Evolutionary conservation across 2,329 filamentous ascomycete genomes (phyloP).

Genomic region (Fusarium torreyae): DNA sequence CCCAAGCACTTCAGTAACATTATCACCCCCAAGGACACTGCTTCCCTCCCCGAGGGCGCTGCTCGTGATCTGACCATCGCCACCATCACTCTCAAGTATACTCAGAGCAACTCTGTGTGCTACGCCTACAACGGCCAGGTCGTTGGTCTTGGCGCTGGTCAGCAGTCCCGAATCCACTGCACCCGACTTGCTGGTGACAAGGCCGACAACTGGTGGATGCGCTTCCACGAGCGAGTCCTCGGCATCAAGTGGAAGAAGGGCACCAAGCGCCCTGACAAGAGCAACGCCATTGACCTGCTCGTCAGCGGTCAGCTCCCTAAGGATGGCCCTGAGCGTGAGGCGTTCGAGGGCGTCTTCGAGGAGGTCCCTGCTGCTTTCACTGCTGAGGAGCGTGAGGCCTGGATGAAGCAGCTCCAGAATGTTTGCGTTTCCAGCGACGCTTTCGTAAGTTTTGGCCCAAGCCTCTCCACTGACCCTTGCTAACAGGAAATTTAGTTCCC

Average conservation of each 20-base stretch:
- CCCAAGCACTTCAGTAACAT: constrained; percentile 88
- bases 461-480: constrained; percentile 1
- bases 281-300: constrained; percentile 96
- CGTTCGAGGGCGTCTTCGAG: constrained; percentile 92
- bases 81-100: constrained; percentile 98
- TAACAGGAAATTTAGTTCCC: constrained; percentile 77
- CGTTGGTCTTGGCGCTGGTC: constrained; percentile 93
- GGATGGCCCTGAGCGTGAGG: constrained; percentile 84
- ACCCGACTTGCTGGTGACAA: constrained; percentile 97
- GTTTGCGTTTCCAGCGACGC: constrained; percentile 95
- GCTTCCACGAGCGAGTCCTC: constrained; percentile 92
- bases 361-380: constrained; percentile 89
- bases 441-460: constrained; percentile 76
- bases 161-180: constrained; percentile 99
- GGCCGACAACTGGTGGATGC: constrained; percentile 99
- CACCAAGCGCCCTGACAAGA: constrained; percentile 96
- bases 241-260: constrained; percentile 97
- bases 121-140: constrained; percentile 96
- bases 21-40: constrained; percentile 86
- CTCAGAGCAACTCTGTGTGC: constrained; percentile 98
- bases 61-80: constrained; percentile 93
- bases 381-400: constrained; percentile 85
- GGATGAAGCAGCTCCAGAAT: constrained; percentile 84
- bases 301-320: constrained; percentile 92
- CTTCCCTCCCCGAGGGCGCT: constrained; percentile 82